A percentile compares a stretch with the other conserved stretches of the same genome.
These are phyloP conservation scores for Xerocomellus dryophilus DNA, from an alignment of 768 basidiomycete species.

Conservation along the genomic window DNA sequence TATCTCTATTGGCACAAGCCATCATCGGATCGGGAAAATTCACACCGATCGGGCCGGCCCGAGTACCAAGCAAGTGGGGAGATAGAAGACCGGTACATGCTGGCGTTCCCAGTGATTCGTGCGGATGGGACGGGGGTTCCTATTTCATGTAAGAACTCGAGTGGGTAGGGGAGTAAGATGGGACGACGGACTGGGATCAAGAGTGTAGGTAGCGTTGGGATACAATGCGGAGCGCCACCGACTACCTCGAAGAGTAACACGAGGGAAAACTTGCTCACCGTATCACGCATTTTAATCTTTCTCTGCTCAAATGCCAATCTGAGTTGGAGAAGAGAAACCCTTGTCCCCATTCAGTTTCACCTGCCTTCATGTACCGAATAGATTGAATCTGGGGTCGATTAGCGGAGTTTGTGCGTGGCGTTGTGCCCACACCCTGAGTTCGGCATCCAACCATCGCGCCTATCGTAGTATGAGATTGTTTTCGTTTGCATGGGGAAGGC, in stretches of 20 bases:
- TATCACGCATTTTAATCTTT: too few relatives aligned
- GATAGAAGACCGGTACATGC: too few relatives aligned
- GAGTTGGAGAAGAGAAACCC: too few relatives aligned
- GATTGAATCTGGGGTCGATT: neutral
- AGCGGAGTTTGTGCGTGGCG: neutral
- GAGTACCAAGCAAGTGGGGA: neutral
- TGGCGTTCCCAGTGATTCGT: neutral
- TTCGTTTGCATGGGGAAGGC: neutral
- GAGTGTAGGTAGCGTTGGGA: neutral
- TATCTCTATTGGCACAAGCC: too few relatives aligned
- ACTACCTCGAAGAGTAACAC: neutral
- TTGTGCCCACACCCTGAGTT: neutral
- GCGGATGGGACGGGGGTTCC: neutral
- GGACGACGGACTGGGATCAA: neutral
- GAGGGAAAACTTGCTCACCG: neutral
- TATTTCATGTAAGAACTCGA: neutral
- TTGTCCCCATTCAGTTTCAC: too few relatives aligned
- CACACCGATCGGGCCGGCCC: neutral
- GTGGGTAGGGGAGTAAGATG: neutral
- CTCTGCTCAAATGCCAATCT: too few relatives aligned
- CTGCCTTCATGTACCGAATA: too few relatives aligned
- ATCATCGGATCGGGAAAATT: neutral
- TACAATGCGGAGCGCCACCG: neutral
- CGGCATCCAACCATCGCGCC: neutral
- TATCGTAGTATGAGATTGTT: neutral